phyloP scores from a whole-genome alignment of 2,329 filamentous ascomycete species.

The Paramyrothecium sp. region DNA sequence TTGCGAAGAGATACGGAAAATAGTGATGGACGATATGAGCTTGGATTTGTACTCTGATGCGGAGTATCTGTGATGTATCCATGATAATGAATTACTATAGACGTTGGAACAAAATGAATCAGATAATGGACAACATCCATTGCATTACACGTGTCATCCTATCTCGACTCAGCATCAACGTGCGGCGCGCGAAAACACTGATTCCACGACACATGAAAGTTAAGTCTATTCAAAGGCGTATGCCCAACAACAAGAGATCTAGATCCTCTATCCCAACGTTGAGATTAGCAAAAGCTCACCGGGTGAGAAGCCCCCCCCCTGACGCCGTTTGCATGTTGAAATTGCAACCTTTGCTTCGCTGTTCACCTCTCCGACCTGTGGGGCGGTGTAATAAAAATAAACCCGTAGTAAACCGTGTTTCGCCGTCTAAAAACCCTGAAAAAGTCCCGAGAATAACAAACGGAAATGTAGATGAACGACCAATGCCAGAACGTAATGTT shows the following conservation, averaged over 20 bases:
- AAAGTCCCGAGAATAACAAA: too few species aligned
- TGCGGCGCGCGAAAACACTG: neutral
- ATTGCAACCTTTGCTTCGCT: neutral
- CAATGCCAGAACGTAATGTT: too few species aligned
- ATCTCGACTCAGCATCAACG: too few species aligned
- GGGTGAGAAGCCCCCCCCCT: neutral
- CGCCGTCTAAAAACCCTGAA: too few species aligned
- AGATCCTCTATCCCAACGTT: conserved; percentile 1
- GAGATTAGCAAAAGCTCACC: neutral
- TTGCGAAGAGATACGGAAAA: conserved; percentile 2
- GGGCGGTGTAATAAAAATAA: too few species aligned
- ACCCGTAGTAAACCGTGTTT: too few species aligned
- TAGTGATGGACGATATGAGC: conserved; percentile 6
- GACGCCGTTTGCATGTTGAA: conserved; percentile 2
- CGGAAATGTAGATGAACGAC: too few species aligned
- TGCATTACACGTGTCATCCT: too few species aligned
- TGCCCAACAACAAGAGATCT: neutral
- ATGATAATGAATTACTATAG: conserved; percentile 17
- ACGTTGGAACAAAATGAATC: conserved; percentile 5
- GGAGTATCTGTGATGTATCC: conserved; percentile 11
- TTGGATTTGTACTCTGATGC: conserved; percentile 12
- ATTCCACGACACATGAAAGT: neutral
- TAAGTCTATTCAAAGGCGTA: neutral
- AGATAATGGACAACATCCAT: conserved; percentile 2
- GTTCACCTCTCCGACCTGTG: neutral